These are phyloP conservation scores for Haemoproteus tartakovskyi DNA, from an alignment of 169 alveolate species.

Conservation along the genomic window DNA sequence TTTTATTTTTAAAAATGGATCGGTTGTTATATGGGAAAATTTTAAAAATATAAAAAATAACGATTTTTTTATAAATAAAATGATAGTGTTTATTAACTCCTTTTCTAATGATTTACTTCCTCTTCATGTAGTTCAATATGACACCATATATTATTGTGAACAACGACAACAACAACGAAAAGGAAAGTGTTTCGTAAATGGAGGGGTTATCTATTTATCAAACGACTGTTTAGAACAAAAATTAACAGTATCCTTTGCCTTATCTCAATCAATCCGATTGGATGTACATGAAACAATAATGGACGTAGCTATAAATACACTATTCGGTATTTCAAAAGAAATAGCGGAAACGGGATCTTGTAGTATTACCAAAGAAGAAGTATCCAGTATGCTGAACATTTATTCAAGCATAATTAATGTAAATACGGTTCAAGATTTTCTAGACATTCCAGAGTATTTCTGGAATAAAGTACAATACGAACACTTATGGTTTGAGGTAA, in stretches of 20 bases:
- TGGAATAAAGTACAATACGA: slow-evolving; percentile 69
- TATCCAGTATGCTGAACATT: slow-evolving; percentile 65
- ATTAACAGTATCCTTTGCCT: slow-evolving; percentile 69
- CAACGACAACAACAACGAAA: slow-evolving; percentile 18
- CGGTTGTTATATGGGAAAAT: slow-evolving; percentile 70
- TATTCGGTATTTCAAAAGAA: slow-evolving; percentile 66
- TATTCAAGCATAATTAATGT: slow-evolving; percentile 72
- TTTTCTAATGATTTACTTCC: slow-evolving; percentile 58
- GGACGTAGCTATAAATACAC: slow-evolving; percentile 69
- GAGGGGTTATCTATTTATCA: slow-evolving; percentile 62
- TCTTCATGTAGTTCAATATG: slow-evolving; percentile 57
- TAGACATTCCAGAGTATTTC: slow-evolving; percentile 75
- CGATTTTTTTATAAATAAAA: slow-evolving; percentile 60
- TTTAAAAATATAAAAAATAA: slow-evolving; percentile 37
- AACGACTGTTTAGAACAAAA: slow-evolving; percentile 71
- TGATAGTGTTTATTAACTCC: slow-evolving; percentile 47
- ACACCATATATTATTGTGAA: slow-evolving; percentile 33
- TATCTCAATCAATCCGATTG: slow-evolving; percentile 68
- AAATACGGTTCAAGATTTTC: slow-evolving; percentile 73
- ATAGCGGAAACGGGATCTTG: slow-evolving; percentile 71
- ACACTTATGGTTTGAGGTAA: slow-evolving; percentile 64
- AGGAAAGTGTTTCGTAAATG: slow-evolving; percentile 23
- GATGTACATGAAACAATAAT: slow-evolving; percentile 71
- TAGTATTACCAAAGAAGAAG: slow-evolving; percentile 57
- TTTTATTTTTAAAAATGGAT: slow-evolving; percentile 69